Percentiles rank a stretch among this genome's conserved stretches.
Evolutionary conservation across 805 yeast genomes (phyloP).

Genomic region (Hanseniaspora guilliermondii): DNA sequence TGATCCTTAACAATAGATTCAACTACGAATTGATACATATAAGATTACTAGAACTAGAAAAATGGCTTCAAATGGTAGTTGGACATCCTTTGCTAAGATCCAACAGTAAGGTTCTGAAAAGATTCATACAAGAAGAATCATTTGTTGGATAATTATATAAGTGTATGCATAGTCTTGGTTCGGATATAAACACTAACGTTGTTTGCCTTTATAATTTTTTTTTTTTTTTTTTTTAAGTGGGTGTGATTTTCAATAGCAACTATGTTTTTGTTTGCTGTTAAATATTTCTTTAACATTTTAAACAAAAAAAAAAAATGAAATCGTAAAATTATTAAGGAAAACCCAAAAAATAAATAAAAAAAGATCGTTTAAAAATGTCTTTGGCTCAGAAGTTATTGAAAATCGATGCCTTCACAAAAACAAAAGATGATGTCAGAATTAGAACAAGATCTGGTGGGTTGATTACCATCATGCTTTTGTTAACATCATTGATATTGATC

Average conservation of each 20-base stretch:
- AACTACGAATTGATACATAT: constrained; percentile 72
- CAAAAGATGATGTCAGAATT: constrained; percentile 85
- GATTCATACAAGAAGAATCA: constrained; percentile 74
- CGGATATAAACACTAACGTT: neutral
- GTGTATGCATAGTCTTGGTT: neutral
- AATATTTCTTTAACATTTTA: no score
- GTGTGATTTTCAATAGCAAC: neutral
- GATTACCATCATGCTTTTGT: constrained; percentile 59
- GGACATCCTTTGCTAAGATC: constrained; percentile 91
- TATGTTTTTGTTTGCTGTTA: neutral
- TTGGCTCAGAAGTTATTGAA: constrained; percentile 16
- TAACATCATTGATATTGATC: constrained; percentile 50
- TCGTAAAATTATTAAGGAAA: no score
- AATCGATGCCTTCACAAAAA: constrained; percentile 82
- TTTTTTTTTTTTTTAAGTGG: neutral
- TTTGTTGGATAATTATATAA: constrained; percentile 21
- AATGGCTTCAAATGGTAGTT: constrained; percentile 65
- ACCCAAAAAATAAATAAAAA: no score
- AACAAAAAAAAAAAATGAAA: neutral
- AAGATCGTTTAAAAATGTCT: no score
- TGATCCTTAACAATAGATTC: constrained; percentile 55
- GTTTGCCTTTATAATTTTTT: neutral
- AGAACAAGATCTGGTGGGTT: constrained; percentile 84
- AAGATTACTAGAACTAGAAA: constrained; percentile 71
- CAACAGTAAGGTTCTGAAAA: constrained; percentile 61